Conservation (phyloP, 768 basidiomycete species). For the Boletus sp. region DNA sequence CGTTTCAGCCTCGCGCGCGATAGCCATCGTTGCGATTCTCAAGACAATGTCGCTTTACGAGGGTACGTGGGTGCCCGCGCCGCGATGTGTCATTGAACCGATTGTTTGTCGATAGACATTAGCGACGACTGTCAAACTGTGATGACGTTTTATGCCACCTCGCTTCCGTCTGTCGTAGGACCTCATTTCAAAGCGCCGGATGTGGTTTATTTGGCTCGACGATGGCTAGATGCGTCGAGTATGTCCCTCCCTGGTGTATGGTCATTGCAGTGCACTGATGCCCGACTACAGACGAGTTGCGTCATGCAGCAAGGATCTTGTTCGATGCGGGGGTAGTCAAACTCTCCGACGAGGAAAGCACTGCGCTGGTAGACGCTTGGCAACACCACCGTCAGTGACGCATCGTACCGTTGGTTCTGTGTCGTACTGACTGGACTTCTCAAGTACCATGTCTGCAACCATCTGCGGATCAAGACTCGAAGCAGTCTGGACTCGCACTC, state of each 20-base stretch:
- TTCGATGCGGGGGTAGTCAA: constrained; percentile 74
- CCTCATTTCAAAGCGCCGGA: constrained; percentile 62
- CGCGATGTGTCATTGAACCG: neutral
- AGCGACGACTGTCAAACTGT: constrained; percentile 69
- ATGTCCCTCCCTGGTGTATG: constrained; percentile 17
- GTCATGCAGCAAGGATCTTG: constrained; percentile 71
- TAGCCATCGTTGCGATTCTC: constrained; percentile 66
- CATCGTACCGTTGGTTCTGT: neutral
- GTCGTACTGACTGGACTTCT: constrained; percentile 9
- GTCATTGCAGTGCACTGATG: constrained; percentile 6
- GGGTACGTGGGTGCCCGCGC: constrained; percentile 38
- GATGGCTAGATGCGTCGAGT: constrained; percentile 80
- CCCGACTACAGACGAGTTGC: constrained; percentile 57
- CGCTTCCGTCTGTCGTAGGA: constrained; percentile 63
- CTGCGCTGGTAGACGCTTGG: constrained; percentile 57
- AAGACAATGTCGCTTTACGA: constrained; percentile 73
- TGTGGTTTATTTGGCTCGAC: constrained; percentile 66
- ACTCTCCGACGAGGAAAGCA: constrained; percentile 67
- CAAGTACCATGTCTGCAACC: constrained; percentile 65
- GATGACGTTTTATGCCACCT: constrained; percentile 77
- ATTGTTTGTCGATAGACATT: constrained; percentile 45
- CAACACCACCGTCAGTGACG: constrained; percentile 55
- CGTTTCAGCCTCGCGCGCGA: constrained; percentile 66
- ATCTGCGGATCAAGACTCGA: constrained; percentile 55
- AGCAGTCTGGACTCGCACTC: constrained; percentile 64